Evolutionary conservation across 2,329 filamentous ascomycete species (phyloP), one percentile per base, ranked within the genome.

Genomic region (Fusarium aywerte): DNA sequence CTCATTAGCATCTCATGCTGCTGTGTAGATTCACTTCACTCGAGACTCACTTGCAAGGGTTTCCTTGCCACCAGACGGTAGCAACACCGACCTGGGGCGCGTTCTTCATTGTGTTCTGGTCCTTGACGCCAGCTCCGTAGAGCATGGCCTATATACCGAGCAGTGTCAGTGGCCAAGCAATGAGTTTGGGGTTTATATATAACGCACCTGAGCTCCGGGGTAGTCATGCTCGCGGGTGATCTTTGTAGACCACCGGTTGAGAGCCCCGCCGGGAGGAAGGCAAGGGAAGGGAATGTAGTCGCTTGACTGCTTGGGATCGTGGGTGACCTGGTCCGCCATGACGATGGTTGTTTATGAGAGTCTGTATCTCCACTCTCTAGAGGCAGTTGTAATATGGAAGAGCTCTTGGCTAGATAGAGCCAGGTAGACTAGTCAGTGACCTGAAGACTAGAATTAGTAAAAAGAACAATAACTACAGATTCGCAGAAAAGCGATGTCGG

Each of bases 1-100:
- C 42, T 40, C 18, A 39, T 73, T 44, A 72, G 67, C 29, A 32
- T 56, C 15, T 25, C 10, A 15, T 25, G n/a, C n/a, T 2, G 10
- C 15, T 29, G 12, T 5, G 13, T 31, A n/a, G n/a, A 38, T 20
- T n/a, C 21, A 5, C 16, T 32, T 47, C 12, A n/a, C 12, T 38
- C n/a, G 9, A 29, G 10, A 85, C 89, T 80, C 79, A 92, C 90
- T 97, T 97, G 88, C 94, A 97, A 35, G 95, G 92, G 76, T 97
- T 97, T 27, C 95, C 95, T 80, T 97, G 93, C 94, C 94, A 98
- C 94, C 94, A 97, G 6, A 97, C 92, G 7, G 91, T 93, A 9
- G 93, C 91, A 75, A 97, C 88, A 58, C 95, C 95, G 25, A 98
- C 92, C 67, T 98, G 95, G 13, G 95, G 92, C 52, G 91, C 91